A percentile compares a stretch with the other conserved stretches of the same genome.
phyloP scores from a whole-genome alignment of 805 yeast species.

The Kregervanrija delftensis region DNA sequence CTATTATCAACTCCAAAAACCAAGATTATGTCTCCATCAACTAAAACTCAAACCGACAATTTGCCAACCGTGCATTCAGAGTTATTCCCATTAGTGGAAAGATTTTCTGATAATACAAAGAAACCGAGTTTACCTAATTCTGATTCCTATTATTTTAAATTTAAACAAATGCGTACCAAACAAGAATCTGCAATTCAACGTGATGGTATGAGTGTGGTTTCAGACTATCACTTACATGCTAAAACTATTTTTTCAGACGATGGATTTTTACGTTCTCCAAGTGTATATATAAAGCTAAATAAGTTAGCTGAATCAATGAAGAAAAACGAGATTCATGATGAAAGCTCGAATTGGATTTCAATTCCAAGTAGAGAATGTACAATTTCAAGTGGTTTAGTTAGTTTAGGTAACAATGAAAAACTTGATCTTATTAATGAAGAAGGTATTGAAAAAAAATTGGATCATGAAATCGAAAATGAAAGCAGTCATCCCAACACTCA shows the following conservation, averaged over 20 bases:
- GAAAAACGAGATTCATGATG: neutral
- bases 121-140: neutral
- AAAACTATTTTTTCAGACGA: neutral
- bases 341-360: constrained; percentile 6
- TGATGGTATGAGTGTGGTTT: constrained; percentile 18
- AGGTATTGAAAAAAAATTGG: too few species aligned
- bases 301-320: neutral
- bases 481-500: too few species aligned
- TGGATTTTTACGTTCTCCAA: constrained; percentile 18
- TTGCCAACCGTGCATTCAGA: too few species aligned
- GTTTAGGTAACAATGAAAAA: neutral
- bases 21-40: too few species aligned
- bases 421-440: neutral
- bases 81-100: neutral
- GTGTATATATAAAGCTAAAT: constrained; percentile 7
- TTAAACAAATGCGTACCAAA: constrained; percentile 8
- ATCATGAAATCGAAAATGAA: too few species aligned
- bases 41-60: too few species aligned
- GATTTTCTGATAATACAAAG: neutral
- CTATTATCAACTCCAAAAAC: too few species aligned
- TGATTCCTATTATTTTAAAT: constrained; percentile 12
- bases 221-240: constrained; percentile 4
- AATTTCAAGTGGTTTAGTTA: neutral
- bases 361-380: constrained; percentile 1
- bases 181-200: constrained; percentile 16